Evolutionary conservation across 257 asterid genomes (phyloP).

Genomic region (Nemophila menziesii): DNA sequence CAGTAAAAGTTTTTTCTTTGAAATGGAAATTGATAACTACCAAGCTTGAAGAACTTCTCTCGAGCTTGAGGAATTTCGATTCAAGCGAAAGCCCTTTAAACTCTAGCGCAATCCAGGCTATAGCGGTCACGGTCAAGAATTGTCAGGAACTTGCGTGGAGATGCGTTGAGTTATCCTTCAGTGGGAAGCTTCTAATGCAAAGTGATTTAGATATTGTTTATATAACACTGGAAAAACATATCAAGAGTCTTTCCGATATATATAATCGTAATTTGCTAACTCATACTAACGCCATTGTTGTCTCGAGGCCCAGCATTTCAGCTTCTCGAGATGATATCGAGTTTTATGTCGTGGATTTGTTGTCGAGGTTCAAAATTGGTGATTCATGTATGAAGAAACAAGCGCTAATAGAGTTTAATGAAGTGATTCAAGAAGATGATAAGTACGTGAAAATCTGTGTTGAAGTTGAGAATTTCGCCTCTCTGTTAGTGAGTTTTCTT

Average conservation of each 20-base stretch:
- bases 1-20: slow-evolving; percentile 46
- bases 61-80: slow-evolving; percentile 55
- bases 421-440: slow-evolving; percentile 52
- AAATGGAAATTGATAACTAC: slow-evolving; percentile 55
- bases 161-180: slow-evolving; percentile 45
- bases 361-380: slow-evolving; percentile 65
- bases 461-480: slow-evolving; percentile 45
- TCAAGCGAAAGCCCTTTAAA: slow-evolving; percentile 37
- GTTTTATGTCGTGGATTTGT: slow-evolving; percentile 55
- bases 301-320: slow-evolving; percentile 48
- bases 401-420: slow-evolving; percentile 50
- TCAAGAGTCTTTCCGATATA: slow-evolving; percentile 37
- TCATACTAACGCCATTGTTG: slow-evolving; percentile 59
- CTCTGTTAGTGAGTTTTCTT: slow-evolving; percentile 42
- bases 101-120: slow-evolving; percentile 35
- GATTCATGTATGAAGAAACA: slow-evolving; percentile 62
- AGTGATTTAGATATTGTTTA: slow-evolving; percentile 70
- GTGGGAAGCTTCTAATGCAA: slow-evolving; percentile 84
- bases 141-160: slow-evolving; percentile 38
- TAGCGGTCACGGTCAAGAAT: slow-evolving; percentile 27
- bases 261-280: slow-evolving; percentile 55
- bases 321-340: slow-evolving; percentile 65
- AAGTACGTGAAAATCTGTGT: slow-evolving; percentile 39
- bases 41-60: slow-evolving; percentile 63
- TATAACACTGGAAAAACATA: slow-evolving; percentile 39